Evolutionary conservation across 2,329 filamentous ascomycete species (phyloP).

Genomic region (Talaromyces rugulosus): DNA sequence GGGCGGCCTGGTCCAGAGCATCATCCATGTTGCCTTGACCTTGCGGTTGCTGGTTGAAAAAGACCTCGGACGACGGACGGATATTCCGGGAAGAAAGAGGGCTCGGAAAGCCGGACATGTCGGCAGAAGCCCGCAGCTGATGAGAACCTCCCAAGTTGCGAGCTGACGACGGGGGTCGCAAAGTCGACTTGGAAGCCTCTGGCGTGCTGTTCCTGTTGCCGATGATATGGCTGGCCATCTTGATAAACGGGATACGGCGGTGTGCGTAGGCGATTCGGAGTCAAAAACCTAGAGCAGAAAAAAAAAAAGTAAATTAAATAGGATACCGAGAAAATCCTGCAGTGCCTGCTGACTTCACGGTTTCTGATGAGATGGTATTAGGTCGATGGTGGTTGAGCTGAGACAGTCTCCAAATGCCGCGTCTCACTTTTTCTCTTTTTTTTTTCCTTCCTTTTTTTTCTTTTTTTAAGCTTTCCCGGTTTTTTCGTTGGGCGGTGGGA

Average conservation of each 20-base stretch:
- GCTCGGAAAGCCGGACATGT: slow-evolving; percentile 81
- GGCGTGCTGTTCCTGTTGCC: slow-evolving; percentile 96
- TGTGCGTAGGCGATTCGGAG: neutral
- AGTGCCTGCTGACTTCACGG: slow-evolving; percentile 66
- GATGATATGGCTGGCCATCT: slow-evolving; percentile 62
- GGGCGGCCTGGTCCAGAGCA: slow-evolving; percentile 84
- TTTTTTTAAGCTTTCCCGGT: neutral
- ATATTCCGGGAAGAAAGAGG: slow-evolving; percentile 71
- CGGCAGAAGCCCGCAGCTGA: slow-evolving; percentile 89
- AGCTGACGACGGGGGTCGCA: slow-evolving; percentile 80
- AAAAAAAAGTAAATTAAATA: slow-evolving; percentile 27
- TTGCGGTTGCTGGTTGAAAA: slow-evolving; percentile 72
- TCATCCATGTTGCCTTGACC: slow-evolving; percentile 71
- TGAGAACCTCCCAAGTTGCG: slow-evolving; percentile 73
- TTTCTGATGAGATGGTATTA: neutral
- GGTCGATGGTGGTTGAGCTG: neutral
- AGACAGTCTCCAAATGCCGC: neutral
- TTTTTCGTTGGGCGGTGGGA: slow-evolving; percentile 11
- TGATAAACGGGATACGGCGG: slow-evolving; percentile 2
- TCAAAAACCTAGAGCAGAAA: neutral
- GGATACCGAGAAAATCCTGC: slow-evolving; percentile 57
- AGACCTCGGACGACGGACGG: slow-evolving; percentile 89
- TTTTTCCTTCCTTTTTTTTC: neutral
- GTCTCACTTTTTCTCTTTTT: neutral
- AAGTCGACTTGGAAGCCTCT: slow-evolving; percentile 75